Percentiles rank a stretch among this genome's conserved stretches.
Evolutionary conservation across 1,284 basidiomycete species (phyloP).

Genomic region (Pseudozyma sp.): DNA sequence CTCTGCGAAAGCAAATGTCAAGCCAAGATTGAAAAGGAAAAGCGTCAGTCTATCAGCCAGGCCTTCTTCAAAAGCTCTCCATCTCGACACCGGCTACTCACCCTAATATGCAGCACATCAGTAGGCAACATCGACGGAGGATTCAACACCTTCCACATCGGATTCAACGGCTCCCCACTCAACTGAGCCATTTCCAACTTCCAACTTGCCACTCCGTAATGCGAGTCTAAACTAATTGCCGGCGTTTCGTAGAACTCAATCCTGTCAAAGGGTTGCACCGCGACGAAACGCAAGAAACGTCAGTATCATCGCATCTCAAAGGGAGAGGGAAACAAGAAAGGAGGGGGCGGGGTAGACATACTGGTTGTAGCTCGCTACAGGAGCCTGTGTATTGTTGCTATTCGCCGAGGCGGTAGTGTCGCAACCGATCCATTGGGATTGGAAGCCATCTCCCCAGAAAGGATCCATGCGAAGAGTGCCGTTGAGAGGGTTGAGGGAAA

Average conservation of each 20-base stretch:
- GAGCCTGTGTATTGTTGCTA: slow-evolving; percentile 30
- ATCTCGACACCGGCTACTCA: neutral
- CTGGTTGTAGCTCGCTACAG: slow-evolving; percentile 29
- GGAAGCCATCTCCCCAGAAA: slow-evolving; percentile 37
- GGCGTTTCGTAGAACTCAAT: slow-evolving; percentile 24
- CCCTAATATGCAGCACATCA: slow-evolving; percentile 47
- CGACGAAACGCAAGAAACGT: too few relatives aligned
- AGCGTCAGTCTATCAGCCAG: too few relatives aligned
- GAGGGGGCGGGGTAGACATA: too few relatives aligned
- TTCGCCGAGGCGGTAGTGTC: slow-evolving; percentile 26
- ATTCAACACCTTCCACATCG: slow-evolving; percentile 53
- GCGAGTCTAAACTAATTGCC: slow-evolving; percentile 13
- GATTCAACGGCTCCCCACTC: slow-evolving; percentile 29
- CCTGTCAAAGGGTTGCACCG: neutral
- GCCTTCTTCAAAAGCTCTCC: neutral
- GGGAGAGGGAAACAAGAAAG: too few relatives aligned
- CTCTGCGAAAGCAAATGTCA: slow-evolving; percentile 12
- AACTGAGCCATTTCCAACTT: slow-evolving; percentile 30
- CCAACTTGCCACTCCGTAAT: slow-evolving; percentile 22
- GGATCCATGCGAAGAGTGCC: slow-evolving; percentile 35
- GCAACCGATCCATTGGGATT: slow-evolving; percentile 27
- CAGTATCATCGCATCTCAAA: too few relatives aligned
- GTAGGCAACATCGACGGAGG: slow-evolving; percentile 59
- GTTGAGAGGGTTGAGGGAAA: slow-evolving; percentile 21
- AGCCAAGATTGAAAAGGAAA: neutral